phyloP scores from a whole-genome alignment of 2,329 filamentous ascomycete genomes.

The Ophiocordyceps sinensis region DNA sequence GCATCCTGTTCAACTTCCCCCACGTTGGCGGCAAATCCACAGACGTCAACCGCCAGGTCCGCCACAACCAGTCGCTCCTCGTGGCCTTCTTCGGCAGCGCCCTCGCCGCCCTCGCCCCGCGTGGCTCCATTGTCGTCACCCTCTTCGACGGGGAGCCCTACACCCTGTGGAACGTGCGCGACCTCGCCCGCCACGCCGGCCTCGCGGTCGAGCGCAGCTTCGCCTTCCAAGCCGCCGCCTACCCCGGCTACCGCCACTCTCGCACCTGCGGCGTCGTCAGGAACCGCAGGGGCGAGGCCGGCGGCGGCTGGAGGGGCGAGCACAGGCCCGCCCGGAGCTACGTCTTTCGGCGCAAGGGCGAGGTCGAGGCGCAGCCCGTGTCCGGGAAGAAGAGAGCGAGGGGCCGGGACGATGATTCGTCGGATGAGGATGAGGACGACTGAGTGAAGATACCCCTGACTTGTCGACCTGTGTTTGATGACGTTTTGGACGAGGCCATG shows the following conservation, averaged over 20 bases:
- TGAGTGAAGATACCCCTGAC: neutral
- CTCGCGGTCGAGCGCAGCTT: conserved; percentile 58
- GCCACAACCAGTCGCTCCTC: conserved; percentile 73
- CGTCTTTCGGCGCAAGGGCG: conserved; percentile 46
- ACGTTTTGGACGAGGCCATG: neutral
- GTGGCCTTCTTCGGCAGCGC: conserved; percentile 51
- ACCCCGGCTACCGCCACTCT: conserved; percentile 62
- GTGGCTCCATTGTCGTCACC: conserved; percentile 61
- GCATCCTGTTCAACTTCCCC: conserved; percentile 91
- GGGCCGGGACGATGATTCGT: conserved; percentile 14
- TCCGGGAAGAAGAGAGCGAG: conserved; percentile 16
- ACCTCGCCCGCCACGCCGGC: conserved; percentile 67
- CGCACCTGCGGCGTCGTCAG: conserved; percentile 54
- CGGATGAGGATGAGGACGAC: conserved; percentile 16
- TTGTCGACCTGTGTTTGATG: neutral
- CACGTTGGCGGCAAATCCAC: conserved; percentile 86
- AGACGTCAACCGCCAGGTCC: conserved; percentile 87
- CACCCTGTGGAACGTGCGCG: conserved; percentile 85
- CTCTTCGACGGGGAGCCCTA: conserved; percentile 92
- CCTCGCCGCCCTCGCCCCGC: conserved; percentile 21
- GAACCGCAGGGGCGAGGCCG: conserved; percentile 28
- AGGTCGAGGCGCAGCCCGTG: conserved; percentile 16
- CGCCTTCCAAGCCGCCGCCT: conserved; percentile 48
- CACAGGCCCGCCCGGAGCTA: conserved; percentile 38
- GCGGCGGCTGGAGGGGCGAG: conserved; percentile 27